Conservation (phyloP, 345 rosid species). For the Eucalyptus virginea region DNA sequence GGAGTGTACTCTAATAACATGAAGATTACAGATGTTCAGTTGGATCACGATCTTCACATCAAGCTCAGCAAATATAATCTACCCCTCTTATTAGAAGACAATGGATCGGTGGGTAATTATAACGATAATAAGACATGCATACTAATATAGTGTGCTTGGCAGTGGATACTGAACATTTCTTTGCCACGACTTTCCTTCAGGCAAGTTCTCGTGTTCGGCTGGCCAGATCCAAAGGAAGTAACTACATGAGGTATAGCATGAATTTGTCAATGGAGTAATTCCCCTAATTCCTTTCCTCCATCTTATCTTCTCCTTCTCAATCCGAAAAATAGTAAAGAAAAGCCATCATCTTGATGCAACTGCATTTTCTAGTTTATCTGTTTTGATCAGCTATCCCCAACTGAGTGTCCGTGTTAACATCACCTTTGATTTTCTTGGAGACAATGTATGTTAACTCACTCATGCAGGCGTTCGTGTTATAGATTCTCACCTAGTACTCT, state of each 20-base stretch:
- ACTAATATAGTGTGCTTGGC: neutral
- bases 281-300: neutral
- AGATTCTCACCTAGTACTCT: neutral
- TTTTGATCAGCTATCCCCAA: neutral
- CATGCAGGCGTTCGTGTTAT: neutral
- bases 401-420: neutral
- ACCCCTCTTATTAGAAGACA: slow-evolving; percentile 25
- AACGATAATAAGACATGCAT: neutral
- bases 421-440: neutral
- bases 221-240: neutral
- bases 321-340: neutral
- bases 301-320: neutral
- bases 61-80: slow-evolving; percentile 35
- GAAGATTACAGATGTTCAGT: slow-evolving; percentile 42
- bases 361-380: neutral
- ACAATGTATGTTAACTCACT: neutral
- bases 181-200: neutral
- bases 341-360: neutral
- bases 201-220: neutral
- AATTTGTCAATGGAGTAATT: neutral
- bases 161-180: neutral
- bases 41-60: slow-evolving; percentile 32
- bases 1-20: slow-evolving; percentile 30
- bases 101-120: slow-evolving; percentile 1
- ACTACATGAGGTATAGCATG: neutral